phyloP scores from a whole-genome alignment of 2,329 filamentous ascomycete genomes.

The Pyrenophora seminiperda region DNA sequence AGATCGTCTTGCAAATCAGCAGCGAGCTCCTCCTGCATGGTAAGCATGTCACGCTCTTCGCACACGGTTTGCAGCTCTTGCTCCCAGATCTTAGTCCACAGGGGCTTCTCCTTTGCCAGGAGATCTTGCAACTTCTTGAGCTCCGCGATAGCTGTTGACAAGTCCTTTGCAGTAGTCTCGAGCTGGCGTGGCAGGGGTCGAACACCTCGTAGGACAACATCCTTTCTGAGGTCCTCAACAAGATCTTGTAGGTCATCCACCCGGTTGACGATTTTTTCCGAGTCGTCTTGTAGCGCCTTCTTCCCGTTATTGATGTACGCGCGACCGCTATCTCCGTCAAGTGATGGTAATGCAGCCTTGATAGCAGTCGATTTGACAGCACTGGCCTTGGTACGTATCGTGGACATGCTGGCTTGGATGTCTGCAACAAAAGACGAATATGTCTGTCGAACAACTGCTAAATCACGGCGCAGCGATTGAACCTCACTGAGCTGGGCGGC shows the following conservation, averaged over 20 bases:
- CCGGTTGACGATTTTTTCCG: constrained; percentile 84
- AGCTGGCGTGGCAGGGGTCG: constrained; percentile 88
- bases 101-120: constrained; percentile 86
- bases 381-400: constrained; percentile 78
- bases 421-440: constrained; percentile 91
- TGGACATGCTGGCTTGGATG: constrained; percentile 83
- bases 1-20: constrained; percentile 92
- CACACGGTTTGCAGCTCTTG: constrained; percentile 95
- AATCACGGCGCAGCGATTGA: constrained; percentile 80
- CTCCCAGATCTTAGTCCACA: constrained; percentile 99
- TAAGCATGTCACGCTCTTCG: constrained; percentile 91
- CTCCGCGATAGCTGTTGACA: constrained; percentile 78
- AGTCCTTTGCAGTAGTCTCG: constrained; percentile 86
- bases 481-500: constrained; percentile 75
- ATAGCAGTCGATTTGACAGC: constrained; percentile 77
- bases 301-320: constrained; percentile 85
- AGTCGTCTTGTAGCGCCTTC: constrained; percentile 83
- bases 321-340: constrained; percentile 79
- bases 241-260: constrained; percentile 98
- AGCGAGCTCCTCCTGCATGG: constrained; percentile 93
- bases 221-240: constrained; percentile 95
- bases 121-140: constrained; percentile 94
- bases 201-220: constrained; percentile 91
- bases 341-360: constrained; percentile 71
- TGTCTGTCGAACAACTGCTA: constrained; percentile 89